phyloP scores from a whole-genome alignment of 2,329 filamentous ascomycete genomes.

The Paracoccidioides lutzii region DNA sequence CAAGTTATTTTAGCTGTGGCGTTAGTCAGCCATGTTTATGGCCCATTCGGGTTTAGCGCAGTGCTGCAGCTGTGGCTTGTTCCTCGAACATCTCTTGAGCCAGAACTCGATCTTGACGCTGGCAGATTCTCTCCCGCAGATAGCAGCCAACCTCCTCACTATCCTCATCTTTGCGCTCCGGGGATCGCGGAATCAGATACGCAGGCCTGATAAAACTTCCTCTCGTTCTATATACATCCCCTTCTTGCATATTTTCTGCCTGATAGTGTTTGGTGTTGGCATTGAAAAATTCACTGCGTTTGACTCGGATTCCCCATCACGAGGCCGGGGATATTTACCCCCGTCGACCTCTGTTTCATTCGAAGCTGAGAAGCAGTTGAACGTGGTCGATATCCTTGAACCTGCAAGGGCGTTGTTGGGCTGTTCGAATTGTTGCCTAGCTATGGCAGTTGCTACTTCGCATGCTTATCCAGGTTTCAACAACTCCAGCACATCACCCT shows the following conservation, averaged over 20 bases:
- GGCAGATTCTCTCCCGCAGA: not conserved
- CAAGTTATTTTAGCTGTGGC: not conserved
- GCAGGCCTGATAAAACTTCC: not conserved
- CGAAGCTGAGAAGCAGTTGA: not conserved
- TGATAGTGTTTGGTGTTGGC: not conserved
- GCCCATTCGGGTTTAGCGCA: not conserved
- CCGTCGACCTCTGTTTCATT: not conserved
- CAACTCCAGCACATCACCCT: conserved; percentile 2
- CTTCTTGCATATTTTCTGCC: not conserved
- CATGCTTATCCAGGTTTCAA: conserved; percentile 1
- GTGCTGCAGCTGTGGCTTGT: not conserved
- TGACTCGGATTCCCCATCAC: not conserved
- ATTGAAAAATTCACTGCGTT: conserved; percentile 6
- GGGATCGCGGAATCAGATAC: not conserved
- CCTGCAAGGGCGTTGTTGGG: conserved; percentile 1
- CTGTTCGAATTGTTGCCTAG: not conserved
- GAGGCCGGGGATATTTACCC: not conserved
- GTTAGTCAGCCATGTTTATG: not conserved
- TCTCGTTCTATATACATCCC: not conserved
- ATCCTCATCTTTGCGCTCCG: not conserved
- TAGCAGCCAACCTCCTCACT: not conserved
- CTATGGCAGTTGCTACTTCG: conserved; percentile 5
- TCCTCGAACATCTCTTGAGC: not conserved
- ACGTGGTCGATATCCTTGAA: not conserved
- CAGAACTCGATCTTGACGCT: not conserved